A percentile compares a stretch with the other conserved stretches of the same genome.
Conservation (phyloP, 2,329 filamentous ascomycete species). For the Davidsoniella eucalypti region DNA sequence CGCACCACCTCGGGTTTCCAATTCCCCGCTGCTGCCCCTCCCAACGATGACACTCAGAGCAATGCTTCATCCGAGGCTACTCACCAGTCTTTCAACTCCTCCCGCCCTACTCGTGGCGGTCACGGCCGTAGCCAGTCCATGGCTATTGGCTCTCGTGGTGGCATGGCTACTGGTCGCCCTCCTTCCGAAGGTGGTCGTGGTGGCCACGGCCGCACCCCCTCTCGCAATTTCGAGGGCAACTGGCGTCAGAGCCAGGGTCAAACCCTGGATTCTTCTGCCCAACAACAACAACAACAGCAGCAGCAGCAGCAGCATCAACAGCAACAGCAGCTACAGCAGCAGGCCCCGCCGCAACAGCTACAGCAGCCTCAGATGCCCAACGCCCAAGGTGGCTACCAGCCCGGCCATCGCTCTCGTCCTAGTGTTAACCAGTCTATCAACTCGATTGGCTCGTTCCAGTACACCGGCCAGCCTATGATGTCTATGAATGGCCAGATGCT, state of each 20-base stretch:
- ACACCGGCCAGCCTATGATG: conserved; percentile 71
- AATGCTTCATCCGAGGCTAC: conserved; percentile 20
- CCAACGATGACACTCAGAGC: conserved; percentile 32
- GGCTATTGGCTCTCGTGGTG: conserved; percentile 57
- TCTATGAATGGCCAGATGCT: conserved; percentile 78
- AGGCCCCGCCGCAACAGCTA: conserved; percentile 33
- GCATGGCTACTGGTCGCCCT: conserved; percentile 35
- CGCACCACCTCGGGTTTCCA: conserved; percentile 86
- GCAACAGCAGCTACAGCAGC: conserved; percentile 36
- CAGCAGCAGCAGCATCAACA: conserved; percentile 36
- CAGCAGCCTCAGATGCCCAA: conserved; percentile 35
- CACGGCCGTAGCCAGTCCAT: conserved; percentile 82
- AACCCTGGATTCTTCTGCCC: conserved; percentile 13
- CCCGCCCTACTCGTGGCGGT: conserved; percentile 33
- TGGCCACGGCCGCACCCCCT: conserved; percentile 66
- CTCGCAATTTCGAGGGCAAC: conserved; percentile 93
- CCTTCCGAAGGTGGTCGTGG: conserved; percentile 58
- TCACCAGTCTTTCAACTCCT: conserved; percentile 21
- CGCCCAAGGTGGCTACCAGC: conserved; percentile 52
- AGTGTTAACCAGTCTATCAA: conserved; percentile 71
- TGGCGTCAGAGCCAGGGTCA: conserved; percentile 65
- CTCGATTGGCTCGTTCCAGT: conserved; percentile 74
- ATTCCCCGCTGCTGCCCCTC: conserved; percentile 64
- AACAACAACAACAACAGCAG: conserved; percentile 39
- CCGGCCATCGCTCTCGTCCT: conserved; percentile 70